Base-by-base conservation (phyloP, 1,284 basidiomycete genomes). In the Ustilago trichophora region DNA sequence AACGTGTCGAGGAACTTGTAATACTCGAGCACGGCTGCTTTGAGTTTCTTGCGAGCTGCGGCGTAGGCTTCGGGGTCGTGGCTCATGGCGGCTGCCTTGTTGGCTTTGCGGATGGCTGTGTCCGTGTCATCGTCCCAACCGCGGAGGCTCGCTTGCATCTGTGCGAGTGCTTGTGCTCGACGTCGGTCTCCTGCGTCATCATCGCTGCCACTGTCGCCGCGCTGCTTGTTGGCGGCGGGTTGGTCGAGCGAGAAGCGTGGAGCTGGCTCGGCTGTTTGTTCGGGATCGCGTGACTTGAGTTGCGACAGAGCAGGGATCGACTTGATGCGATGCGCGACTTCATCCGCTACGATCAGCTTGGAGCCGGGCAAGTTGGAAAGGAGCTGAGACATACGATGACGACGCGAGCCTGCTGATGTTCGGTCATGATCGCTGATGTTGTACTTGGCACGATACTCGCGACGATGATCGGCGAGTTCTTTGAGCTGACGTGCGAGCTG, bases 21-120 rank as follows among this genome's bases (percentile, higher is more conserved):
- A 80, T 91, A 91, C 77, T 96, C 93, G 50, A 90, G 73, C 3
- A 92, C 86, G 1, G 93, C 93, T 44, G 87, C 88, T 78, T 90
- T 90, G 52, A 97, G 84, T 73, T 88, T 88, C 81, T 88, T 89
- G 83, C 90, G 92, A 27, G 93, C 92, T 42, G 87, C 85, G 35
- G 87, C 84, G 82, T 95, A 97, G 51, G 89, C 87, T 47, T 90
- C 90, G 0, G 91, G 91, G 76, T 91, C 87, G 51, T 84, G 85
- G 10, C 77, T 80, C 34, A 71, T 76, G 60, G 74, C 70, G 63
- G 77, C 80, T 13, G 72, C 71, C 22, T 67, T 59, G 33, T 75
- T 65, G 25, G 65, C 73, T 13, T 63, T 38, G 29, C 72, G 56
- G 16, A 70, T 52, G 7, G 66, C 65, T 18, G 46, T 25, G 41